A percentile compares a stretch with the other conserved stretches of the same genome.
Evolutionary conservation across 495 filamentous ascomycete genomes (phyloP).

Genomic region (Neurospora sp.): DNA sequence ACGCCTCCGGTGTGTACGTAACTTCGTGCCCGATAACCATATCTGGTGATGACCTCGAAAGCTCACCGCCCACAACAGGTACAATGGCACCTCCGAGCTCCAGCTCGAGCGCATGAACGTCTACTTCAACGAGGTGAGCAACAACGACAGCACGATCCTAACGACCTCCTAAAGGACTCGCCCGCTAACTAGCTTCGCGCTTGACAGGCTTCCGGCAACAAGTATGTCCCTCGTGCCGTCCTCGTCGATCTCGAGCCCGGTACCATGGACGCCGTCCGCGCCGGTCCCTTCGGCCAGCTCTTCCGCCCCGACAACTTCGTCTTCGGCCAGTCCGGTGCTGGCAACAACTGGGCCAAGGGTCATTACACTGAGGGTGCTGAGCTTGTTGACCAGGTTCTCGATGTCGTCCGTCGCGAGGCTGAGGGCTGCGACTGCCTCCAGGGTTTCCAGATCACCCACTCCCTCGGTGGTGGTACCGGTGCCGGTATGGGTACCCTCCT

Average conservation of each 20-base stretch:
- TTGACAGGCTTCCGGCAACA: constrained; percentile 78
- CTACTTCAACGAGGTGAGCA: constrained; percentile 97
- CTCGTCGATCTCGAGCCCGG: constrained; percentile 98
- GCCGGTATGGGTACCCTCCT: constrained; percentile 99
- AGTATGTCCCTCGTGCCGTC: constrained; percentile 98
- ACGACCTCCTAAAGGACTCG: background rate
- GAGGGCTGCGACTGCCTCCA: constrained; percentile 99
- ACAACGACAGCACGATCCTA: constrained; percentile 1
- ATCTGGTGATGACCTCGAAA: background rate
- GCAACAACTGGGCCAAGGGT: constrained; percentile 99
- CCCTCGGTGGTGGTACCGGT: constrained; percentile 99
- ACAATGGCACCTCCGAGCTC: constrained; percentile 95
- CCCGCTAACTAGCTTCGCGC: background rate
- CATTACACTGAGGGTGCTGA: constrained; percentile 99
- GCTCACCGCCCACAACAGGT: constrained; percentile 47
- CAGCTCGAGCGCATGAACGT: constrained; percentile 99
- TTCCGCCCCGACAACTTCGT: constrained; percentile 99
- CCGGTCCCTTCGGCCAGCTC: constrained; percentile 96
- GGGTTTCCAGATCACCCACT: constrained; percentile 99
- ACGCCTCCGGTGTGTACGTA: constrained; percentile 68
- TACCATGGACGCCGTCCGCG: constrained; percentile 99
- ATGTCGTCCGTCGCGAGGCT: constrained; percentile 97
- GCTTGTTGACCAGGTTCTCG: constrained; percentile 94
- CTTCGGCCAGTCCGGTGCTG: constrained; percentile 97
- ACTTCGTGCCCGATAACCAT: background rate